These are phyloP conservation scores for Mucor sp. DNA, from an alignment of 371 early-diverging fungal genomes.

Conservation along the genomic window DNA sequence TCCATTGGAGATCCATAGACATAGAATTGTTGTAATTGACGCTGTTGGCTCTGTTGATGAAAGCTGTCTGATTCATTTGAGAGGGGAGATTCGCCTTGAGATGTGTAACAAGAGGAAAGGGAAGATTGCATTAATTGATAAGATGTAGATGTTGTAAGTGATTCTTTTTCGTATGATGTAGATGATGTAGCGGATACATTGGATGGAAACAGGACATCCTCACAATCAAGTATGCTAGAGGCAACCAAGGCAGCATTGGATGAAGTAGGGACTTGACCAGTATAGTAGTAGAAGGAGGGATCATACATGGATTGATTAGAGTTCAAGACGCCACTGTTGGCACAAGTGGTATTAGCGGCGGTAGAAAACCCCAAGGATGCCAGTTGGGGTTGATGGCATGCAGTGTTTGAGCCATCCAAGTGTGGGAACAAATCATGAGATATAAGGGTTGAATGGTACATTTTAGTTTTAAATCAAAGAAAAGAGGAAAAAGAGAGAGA, in stretches of 20 bases:
- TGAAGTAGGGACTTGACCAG: not conserved
- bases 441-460: not conserved
- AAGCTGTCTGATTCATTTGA: not conserved
- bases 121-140: constrained; percentile 5
- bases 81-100: not conserved
- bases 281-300: not conserved
- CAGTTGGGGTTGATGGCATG: not conserved
- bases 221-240: not conserved
- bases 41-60: not conserved
- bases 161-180: not conserved
- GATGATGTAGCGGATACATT: not conserved
- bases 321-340: not conserved
- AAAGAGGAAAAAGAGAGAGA: not conserved
- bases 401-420: not conserved
- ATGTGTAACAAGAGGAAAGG: not conserved
- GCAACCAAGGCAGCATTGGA: not conserved
- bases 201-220: constrained; percentile 1
- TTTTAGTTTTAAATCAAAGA: not conserved
- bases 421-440: constrained; percentile 9
- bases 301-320: constrained; percentile 5
- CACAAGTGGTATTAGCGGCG: not conserved
- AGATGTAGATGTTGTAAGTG: not conserved
- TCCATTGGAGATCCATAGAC: not conserved
- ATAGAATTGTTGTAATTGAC: not conserved
- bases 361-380: not conserved